Conservation (phyloP, 305 asterid genomes). For the Fraxinus baroniana region DNA sequence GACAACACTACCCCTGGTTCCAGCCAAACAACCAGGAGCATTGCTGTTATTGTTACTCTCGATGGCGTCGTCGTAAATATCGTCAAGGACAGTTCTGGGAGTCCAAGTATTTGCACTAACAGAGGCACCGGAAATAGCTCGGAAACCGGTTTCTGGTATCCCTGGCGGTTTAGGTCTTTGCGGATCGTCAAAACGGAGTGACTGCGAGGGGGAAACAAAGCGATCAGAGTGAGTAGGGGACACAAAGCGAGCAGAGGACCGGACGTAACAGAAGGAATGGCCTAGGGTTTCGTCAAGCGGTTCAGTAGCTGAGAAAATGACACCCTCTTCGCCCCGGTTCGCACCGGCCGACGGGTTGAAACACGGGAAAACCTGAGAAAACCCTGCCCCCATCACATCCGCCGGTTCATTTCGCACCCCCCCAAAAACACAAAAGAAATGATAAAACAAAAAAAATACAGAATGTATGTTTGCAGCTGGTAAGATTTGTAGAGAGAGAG, state of each 20-base stretch:
- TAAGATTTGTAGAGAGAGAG: neutral
- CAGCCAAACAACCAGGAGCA: constrained; percentile 48
- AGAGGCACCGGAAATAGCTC: constrained; percentile 92
- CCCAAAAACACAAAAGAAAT: constrained; percentile 7
- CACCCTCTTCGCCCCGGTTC: constrained; percentile 70
- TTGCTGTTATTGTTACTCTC: constrained; percentile 27
- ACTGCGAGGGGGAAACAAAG: constrained; percentile 84
- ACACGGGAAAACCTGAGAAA: constrained; percentile 87
- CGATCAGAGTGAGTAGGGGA: constrained; percentile 95
- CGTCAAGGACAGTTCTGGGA: constrained; percentile 76
- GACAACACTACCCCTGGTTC: constrained; percentile 49
- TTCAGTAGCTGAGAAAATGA: constrained; percentile 48
- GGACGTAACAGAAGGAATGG: constrained; percentile 96
- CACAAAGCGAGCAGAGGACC: constrained; percentile 83
- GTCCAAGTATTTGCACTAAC: constrained; percentile 86
- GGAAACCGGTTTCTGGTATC: constrained; percentile 67
- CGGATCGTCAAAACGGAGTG: constrained; percentile 87
- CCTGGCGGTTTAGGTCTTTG: constrained; percentile 47
- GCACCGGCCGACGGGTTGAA: constrained; percentile 70
- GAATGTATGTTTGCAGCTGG: neutral
- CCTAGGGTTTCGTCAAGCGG: constrained; percentile 96
- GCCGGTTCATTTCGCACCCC: constrained; percentile 64
- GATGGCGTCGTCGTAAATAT: constrained; percentile 48
- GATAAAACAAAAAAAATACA: neutral
- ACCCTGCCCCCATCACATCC: constrained; percentile 99